phyloP scores from a whole-genome alignment of 2,329 filamentous ascomycete species.

The Fusarium nisikadoi region DNA sequence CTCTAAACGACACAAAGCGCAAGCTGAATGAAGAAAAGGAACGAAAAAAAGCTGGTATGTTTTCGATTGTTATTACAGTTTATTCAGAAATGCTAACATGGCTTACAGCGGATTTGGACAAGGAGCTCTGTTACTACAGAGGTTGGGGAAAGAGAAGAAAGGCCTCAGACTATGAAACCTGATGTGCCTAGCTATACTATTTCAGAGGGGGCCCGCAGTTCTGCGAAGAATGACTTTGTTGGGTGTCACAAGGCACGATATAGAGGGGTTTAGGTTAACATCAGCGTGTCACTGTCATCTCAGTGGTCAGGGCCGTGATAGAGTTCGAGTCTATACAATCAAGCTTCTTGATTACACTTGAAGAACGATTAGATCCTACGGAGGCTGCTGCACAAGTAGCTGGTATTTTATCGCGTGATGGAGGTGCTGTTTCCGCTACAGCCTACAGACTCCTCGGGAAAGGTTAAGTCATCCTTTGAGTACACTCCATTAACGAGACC shows the following conservation, averaged over 20 bases:
- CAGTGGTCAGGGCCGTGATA: fast-evolving
- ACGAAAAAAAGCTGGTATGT: neutral
- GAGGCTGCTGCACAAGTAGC: neutral
- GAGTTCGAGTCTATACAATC: neutral
- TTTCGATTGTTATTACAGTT: fast-evolving
- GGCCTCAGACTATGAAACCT: neutral
- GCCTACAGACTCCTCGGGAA: neutral
- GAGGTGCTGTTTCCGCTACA: neutral
- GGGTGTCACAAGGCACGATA: fast-evolving
- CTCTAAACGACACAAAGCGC: neutral
- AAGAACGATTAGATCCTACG: neutral
- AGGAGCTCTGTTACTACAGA: neutral
- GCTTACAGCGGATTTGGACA: neutral
- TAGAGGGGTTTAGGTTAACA: fast-evolving
- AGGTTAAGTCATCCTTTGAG: neutral
- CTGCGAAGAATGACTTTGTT: neutral
- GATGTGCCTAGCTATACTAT: neutral
- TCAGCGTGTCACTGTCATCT: fast-evolving
- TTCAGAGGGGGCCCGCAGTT: neutral
- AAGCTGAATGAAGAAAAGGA: neutral
- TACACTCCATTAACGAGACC: neutral
- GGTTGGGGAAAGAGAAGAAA: neutral
- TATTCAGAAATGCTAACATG: neutral
- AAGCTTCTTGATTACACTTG: neutral
- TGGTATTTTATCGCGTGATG: neutral